Conservation (phyloP, 2,329 filamentous ascomycete species). For the Magnaporthiopsis rhizophila region DNA sequence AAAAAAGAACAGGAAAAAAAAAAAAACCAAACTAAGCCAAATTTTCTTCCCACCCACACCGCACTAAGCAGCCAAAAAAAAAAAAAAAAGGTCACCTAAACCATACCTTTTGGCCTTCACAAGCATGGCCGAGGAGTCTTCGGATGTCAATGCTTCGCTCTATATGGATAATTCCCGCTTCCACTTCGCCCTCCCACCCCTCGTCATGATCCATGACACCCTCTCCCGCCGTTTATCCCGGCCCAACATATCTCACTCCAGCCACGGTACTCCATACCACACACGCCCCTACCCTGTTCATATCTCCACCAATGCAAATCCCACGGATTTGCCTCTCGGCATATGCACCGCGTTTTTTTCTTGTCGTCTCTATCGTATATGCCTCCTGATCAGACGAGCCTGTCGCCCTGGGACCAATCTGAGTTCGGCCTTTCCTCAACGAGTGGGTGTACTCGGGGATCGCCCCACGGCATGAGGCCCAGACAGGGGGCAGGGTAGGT, state of each 20-base stretch:
- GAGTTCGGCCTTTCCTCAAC: constrained; percentile 15
- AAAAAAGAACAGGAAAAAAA: not conserved
- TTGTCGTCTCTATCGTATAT: constrained; percentile 17
- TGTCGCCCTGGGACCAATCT: constrained; percentile 20
- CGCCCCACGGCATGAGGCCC: constrained; percentile 14
- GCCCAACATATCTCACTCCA: not conserved
- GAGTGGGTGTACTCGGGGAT: constrained; percentile 20
- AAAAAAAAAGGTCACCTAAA: not conserved
- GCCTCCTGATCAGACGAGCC: not conserved
- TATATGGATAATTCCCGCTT: not conserved
- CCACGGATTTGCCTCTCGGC: constrained; percentile 29
- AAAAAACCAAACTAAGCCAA: not conserved
- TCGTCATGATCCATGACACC: not conserved
- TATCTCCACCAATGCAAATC: constrained; percentile 20
- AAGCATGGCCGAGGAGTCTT: not conserved
- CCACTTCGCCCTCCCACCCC: not conserved
- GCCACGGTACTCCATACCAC: not conserved
- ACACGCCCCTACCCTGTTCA: not conserved
- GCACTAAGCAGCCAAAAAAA: not conserved
- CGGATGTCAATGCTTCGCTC: not conserved
- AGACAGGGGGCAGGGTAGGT: not conserved
- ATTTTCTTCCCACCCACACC: not conserved
- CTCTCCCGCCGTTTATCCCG: not conserved
- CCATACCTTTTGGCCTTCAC: not conserved
- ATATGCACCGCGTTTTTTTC: constrained; percentile 27